Conservation (phyloP, 2,329 filamentous ascomycete genomes). For the Aspergillus melleus region DNA sequence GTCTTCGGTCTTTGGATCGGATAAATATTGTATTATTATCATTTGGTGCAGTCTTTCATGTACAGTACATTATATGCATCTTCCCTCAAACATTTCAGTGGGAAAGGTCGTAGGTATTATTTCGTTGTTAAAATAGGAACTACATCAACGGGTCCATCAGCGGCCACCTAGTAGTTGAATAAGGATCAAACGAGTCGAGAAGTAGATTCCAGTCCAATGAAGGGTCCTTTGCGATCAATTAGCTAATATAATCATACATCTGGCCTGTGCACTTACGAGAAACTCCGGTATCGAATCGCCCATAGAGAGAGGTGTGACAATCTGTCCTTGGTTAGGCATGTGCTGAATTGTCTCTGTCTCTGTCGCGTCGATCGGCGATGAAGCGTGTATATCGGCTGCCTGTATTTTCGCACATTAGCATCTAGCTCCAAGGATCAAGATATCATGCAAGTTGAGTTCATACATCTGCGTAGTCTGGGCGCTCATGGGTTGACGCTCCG, state of each 20-base stretch:
- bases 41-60: background rate
- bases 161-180: background rate
- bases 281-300: background rate
- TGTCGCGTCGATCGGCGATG: background rate
- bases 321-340: background rate
- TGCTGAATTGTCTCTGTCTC: background rate
- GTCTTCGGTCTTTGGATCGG: background rate
- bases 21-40: background rate
- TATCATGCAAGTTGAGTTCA: no score
- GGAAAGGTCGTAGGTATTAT: background rate
- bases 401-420: background rate
- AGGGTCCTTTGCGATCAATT: background rate
- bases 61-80: background rate
- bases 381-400: background rate
- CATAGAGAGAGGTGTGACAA: background rate
- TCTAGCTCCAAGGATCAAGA: background rate
- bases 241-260: background rate
- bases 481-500: background rate
- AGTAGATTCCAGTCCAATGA: background rate
- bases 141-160: background rate
- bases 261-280: background rate
- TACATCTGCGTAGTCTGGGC: background rate
- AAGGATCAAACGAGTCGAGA: background rate
- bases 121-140: no score
- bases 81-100: background rate